Evolutionary conservation across 2,329 filamentous ascomycete species (phyloP).

Genomic region (Lasiodiplodia hormozganensis): DNA sequence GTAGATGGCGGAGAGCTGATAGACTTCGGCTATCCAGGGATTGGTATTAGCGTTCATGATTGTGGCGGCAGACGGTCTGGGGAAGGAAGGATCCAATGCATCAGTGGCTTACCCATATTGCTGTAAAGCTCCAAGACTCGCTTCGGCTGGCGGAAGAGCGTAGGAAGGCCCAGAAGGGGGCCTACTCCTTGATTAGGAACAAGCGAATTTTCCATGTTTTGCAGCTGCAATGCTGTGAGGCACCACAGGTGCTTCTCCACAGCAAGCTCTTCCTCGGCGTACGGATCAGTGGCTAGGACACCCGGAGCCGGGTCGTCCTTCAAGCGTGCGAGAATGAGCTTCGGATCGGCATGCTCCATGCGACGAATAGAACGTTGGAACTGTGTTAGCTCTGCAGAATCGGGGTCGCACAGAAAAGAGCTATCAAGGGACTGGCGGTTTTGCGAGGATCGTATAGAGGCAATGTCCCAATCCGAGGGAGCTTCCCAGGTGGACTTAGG

Average conservation of each 20-base stretch:
- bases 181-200: constrained; percentile 35
- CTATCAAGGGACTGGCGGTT: constrained; percentile 14
- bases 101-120: constrained; percentile 36
- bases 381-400: constrained; percentile 39
- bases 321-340: constrained; percentile 62
- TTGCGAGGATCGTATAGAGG: constrained; percentile 34
- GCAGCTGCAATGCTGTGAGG: constrained; percentile 60
- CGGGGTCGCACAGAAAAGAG: constrained; percentile 19
- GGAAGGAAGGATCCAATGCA: constrained; percentile 26
- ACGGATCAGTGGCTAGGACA: constrained; percentile 45
- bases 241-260: constrained; percentile 68
- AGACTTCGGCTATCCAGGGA: constrained; percentile 47
- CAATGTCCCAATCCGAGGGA: constrained; percentile 43
- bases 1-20: constrained; percentile 53
- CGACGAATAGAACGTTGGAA: constrained; percentile 62
- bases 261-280: constrained; percentile 56
- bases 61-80: constrained; percentile 34
- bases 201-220: constrained; percentile 39
- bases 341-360: constrained; percentile 62
- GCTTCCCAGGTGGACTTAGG: constrained; percentile 35
- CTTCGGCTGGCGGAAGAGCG: constrained; percentile 34
- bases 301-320: constrained; percentile 52
- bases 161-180: constrained; percentile 31
- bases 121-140: constrained; percentile 46
- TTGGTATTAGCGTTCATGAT: constrained; percentile 36